Evolutionary conservation across 2,329 filamentous ascomycete genomes (phyloP).

Genomic region (Chaetomiaceae sp.): DNA sequence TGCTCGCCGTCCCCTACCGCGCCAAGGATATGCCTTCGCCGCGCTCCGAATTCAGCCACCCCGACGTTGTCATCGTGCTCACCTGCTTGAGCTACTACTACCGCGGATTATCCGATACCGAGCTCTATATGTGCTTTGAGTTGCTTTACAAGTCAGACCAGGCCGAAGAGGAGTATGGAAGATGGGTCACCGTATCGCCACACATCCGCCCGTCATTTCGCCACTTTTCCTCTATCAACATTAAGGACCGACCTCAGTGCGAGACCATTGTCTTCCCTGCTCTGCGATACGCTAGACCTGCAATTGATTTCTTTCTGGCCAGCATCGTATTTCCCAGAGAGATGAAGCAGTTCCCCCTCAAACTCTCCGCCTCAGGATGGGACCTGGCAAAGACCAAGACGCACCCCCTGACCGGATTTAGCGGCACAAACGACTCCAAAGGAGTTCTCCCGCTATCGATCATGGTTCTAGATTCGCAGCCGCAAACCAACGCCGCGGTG

Average conservation of each 20-base stretch:
- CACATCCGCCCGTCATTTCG: slow-evolving; percentile 44
- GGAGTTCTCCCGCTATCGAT: slow-evolving; percentile 58
- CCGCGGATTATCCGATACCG: slow-evolving; percentile 45
- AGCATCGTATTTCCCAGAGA: slow-evolving; percentile 62
- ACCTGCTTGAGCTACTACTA: slow-evolving; percentile 68
- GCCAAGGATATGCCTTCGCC: slow-evolving; percentile 61
- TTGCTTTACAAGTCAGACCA: slow-evolving; percentile 53
- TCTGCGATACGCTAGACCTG: slow-evolving; percentile 47
- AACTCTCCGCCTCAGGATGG: slow-evolving; percentile 64
- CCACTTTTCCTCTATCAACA: slow-evolving; percentile 50
- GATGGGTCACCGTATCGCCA: slow-evolving; percentile 44
- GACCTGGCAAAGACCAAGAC: slow-evolving; percentile 43
- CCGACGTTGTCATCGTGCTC: slow-evolving; percentile 60
- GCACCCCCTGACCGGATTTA: slow-evolving; percentile 61
- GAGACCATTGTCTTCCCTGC: slow-evolving; percentile 45
- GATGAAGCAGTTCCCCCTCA: slow-evolving; percentile 60
- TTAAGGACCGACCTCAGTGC: slow-evolving; percentile 51
- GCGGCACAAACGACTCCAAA: slow-evolving; percentile 65
- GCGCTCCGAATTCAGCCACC: slow-evolving; percentile 63
- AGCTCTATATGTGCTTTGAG: slow-evolving; percentile 47
- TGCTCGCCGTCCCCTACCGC: slow-evolving; percentile 55
- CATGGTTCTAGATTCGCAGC: slow-evolving; percentile 56
- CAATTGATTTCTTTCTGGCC: slow-evolving; percentile 58
- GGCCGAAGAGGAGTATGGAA: slow-evolving; percentile 52
- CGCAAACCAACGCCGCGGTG: slow-evolving; percentile 61